These are phyloP conservation scores for Fusarium sp. DNA, from an alignment of 2,329 filamentous ascomycete genomes.

Conservation along the genomic window DNA sequence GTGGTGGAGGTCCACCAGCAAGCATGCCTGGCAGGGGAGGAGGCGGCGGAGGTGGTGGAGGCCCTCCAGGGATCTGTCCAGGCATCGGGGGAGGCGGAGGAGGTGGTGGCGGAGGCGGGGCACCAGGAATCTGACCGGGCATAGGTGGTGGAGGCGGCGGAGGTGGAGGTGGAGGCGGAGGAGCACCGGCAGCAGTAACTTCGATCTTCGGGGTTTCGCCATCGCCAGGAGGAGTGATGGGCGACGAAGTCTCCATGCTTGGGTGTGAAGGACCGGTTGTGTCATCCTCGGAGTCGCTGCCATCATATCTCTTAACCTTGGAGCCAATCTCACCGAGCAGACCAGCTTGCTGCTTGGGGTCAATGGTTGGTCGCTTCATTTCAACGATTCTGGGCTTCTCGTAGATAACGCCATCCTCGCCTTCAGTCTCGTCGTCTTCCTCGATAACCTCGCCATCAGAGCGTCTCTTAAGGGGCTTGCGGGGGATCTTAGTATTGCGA, in stretches of 20 bases:
- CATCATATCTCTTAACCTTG: slow-evolving; percentile 79
- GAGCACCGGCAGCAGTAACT: slow-evolving; percentile 61
- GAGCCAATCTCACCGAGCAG: slow-evolving; percentile 77
- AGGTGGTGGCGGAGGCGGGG: slow-evolving; percentile 25
- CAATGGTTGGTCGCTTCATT: slow-evolving; percentile 76
- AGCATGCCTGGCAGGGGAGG: not conserved
- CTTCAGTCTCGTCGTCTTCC: slow-evolving; percentile 63
- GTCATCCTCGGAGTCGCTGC: slow-evolving; percentile 77
- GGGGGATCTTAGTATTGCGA: slow-evolving; percentile 67
- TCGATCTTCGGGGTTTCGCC: slow-evolving; percentile 69
- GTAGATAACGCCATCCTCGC: slow-evolving; percentile 66
- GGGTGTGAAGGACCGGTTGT: slow-evolving; percentile 82
- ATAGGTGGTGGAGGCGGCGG: not conserved
- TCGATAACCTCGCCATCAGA: slow-evolving; percentile 59
- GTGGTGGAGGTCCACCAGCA: slow-evolving; percentile 30
- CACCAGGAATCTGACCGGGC: not conserved
- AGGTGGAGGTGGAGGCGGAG: slow-evolving; percentile 26
- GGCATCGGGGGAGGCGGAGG: slow-evolving; percentile 12
- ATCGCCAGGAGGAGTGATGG: slow-evolving; percentile 75
- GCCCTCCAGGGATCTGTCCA: too few species aligned
- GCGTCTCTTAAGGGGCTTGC: slow-evolving; percentile 62
- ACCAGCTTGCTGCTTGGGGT: slow-evolving; percentile 74
- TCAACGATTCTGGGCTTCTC: slow-evolving; percentile 85
- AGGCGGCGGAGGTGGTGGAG: too few species aligned
- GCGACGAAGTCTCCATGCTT: slow-evolving; percentile 76